Base-by-base conservation (phyloP, 768 basidiomycete species). In the Lentinus brumalis region DNA sequence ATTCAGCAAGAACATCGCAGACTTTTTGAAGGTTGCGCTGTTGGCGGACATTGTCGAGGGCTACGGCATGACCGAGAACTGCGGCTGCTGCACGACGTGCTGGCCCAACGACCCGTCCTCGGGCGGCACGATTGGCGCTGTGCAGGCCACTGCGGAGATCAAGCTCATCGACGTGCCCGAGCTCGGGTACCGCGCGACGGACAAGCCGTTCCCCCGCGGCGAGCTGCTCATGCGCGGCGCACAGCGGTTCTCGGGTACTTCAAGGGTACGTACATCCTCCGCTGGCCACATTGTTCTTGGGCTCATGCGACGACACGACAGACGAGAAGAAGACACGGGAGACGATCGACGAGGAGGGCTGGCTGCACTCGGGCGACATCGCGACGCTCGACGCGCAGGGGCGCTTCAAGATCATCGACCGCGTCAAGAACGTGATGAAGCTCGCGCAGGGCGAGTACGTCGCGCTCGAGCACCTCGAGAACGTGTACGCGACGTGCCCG, bases 341-440 rank as follows among this genome's bases (percentile, higher is more conserved):
- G 56, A 78, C 92, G 2, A 71, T 98, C 53, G 94, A 95, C 70
- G 82, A 83, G 2, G 92, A 96, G 58, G 96, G 94, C 1, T 99
- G 95, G 94, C 70, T 95, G 56, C 93, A 92, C 73, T 93, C 92
- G 3, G 92, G 94, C 39, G 94, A 96, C 72, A 84, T 98, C 63
- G 96, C 83, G 5, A 86, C 87, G 67, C 80, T 98, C 45, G 97
- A 98, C 69, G 70, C 78, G 0, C 75, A 71, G 44, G 95, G 96
- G 12, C 86, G 96, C 29, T 71, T 98, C 71, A 91, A 83, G 77
- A 95, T 99, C 72, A 84, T 99, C 60, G 97, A 99, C 76, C 86
- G 97, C 59, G 86, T 98, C 71, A 99, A 99, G 92, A 99, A 99
- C 75, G 94, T 99, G 73, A 93, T 98, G 91, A 99, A 99, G 77